These are phyloP conservation scores for Ceratorhiza oryzae-sativae DNA, from an alignment of 1,284 basidiomycete species.

Conservation along the genomic window DNA sequence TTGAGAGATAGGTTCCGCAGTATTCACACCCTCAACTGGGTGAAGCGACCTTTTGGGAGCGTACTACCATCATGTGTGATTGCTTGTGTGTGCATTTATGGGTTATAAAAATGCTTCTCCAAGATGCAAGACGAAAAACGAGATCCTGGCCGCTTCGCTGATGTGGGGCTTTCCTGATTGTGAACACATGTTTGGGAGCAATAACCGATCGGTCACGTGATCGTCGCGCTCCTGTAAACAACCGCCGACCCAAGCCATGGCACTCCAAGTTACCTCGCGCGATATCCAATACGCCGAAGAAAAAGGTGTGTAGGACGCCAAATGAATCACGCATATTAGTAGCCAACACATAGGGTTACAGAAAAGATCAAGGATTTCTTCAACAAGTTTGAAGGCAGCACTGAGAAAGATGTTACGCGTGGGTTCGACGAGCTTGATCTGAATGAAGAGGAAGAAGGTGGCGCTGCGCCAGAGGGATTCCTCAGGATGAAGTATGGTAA, in stretches of 20 bases:
- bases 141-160: too few relatives aligned
- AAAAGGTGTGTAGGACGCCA: slow-evolving; percentile 48
- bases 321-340: neutral
- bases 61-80: too few relatives aligned
- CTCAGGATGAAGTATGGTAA: slow-evolving; percentile 83
- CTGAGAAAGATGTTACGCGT: slow-evolving; percentile 70
- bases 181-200: slow-evolving; percentile 18
- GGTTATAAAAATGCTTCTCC: too few relatives aligned
- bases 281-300: slow-evolving; percentile 60
- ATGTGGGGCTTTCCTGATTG: too few relatives aligned
- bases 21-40: too few relatives aligned
- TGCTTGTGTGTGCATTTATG: too few relatives aligned
- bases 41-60: too few relatives aligned
- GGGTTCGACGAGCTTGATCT: slow-evolving; percentile 76
- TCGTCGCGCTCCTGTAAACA: slow-evolving; percentile 35
- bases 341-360: slow-evolving; percentile 48
- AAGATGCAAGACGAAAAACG: too few relatives aligned
- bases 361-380: slow-evolving; percentile 75
- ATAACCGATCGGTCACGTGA: slow-evolving; percentile 24
- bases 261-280: slow-evolving; percentile 60
- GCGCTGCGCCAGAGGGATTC: slow-evolving; percentile 52
- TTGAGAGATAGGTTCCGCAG: too few relatives aligned
- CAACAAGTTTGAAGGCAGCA: slow-evolving; percentile 65
- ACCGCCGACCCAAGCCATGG: slow-evolving; percentile 48
- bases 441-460: slow-evolving; percentile 62